Evolutionary conservation across 495 filamentous ascomycete species (phyloP), one percentile per base, ranked within the genome.

Genomic region (Lindgomyces ingoldianus): DNA sequence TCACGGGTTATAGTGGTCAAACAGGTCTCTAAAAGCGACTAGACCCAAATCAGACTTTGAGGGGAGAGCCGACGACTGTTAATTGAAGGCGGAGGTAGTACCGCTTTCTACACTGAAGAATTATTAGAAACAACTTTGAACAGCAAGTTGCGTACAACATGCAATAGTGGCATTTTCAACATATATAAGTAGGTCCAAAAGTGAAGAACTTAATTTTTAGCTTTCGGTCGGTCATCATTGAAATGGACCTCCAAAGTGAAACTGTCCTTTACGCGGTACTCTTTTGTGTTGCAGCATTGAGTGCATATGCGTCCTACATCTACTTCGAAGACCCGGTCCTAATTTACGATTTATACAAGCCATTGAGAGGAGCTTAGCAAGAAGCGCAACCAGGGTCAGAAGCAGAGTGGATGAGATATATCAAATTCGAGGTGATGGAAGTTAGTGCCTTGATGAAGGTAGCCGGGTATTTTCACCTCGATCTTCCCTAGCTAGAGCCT

Each of bases 21-120:
- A 18, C 54, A 57, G 4, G n/a, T 24, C n/a, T 57, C 30, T 10
- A 57, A 10, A 16, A 57, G 54, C 22, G 54, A 44, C 4, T 24
- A 25, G 8, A 57, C 54, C 54, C 54, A 57, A 3, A 10, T 18
- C 21, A 47, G 21, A 3, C 25, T 24, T 22, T 44, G 8, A 3
- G 36, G 54, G 4, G 33, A 25, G 9, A 57, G 45, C 1, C 30
- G 54, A 45, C 45, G 54, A 2, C 36, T 36, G 30, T 36, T 57
- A 25, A 57, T 57, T 16, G 54, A 57, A 57, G 54, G 39, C 2
- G 30, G 54, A 9, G 54, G 54, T 3, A 57, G 29, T 44, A 57
- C 18, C 2, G 54, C 54, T 41, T 45, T 44, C 54, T 24, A 57
- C 10, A 2, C 46, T 49, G 22, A 12, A 11, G 25, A 3, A 49